Conservation (phyloP, 257 asterid species). For the Thymus quinquecostatus region DNA sequence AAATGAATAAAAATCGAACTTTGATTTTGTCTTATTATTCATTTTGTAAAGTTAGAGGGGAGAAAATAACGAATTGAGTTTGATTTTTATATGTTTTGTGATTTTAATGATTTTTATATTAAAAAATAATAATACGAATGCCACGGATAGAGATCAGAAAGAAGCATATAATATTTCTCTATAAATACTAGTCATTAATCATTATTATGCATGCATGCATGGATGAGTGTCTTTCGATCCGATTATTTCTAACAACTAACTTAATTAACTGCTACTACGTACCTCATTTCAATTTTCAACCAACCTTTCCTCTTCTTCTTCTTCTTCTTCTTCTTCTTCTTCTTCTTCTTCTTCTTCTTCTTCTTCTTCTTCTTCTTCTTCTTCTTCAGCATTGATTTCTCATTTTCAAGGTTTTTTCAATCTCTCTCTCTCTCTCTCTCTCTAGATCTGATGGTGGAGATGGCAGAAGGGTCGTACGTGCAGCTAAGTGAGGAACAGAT, state of each 20-base stretch:
- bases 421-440: not conserved
- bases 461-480: conserved; percentile 68
- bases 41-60: too few species aligned
- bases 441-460: conserved; percentile 17
- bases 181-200: too few species aligned
- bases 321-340: not conserved
- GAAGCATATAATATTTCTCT: too few species aligned
- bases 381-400: conserved; percentile 6
- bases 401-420: conserved; percentile 11
- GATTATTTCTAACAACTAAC: conserved; percentile 30
- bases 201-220: not conserved
- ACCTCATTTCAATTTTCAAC: conserved; percentile 10
- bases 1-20: too few species aligned
- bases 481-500: conserved; percentile 62
- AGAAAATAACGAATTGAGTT: too few species aligned
- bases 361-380: conserved; percentile 1
- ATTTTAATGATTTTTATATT: too few species aligned
- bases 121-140: too few species aligned
- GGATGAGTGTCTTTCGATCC: conserved; percentile 12
- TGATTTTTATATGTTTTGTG: too few species aligned
- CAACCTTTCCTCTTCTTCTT: not conserved
- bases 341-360: conserved; percentile 2
- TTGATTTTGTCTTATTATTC: too few species aligned
- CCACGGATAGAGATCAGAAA: too few species aligned
- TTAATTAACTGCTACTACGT: conserved; percentile 24